These are phyloP conservation scores for Annulohypoxylon bovei DNA, from an alignment of 495 filamentous ascomycete species.

Conservation along the genomic window DNA sequence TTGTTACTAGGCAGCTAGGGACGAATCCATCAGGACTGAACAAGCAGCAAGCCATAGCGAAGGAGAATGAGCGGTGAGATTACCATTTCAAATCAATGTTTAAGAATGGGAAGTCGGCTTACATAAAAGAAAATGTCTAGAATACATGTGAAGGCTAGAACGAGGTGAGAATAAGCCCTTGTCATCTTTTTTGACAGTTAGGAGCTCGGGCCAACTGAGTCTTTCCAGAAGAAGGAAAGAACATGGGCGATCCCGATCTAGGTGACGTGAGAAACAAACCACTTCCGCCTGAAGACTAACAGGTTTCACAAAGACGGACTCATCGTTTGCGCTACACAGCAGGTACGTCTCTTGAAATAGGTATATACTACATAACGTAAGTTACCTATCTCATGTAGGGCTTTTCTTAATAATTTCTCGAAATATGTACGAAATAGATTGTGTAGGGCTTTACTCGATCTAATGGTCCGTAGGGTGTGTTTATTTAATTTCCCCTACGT, in stretches of 20 bases:
- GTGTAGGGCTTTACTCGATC: background rate
- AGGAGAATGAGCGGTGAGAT: conserved; percentile 30
- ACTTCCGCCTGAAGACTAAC: conserved; percentile 29
- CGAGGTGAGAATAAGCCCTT: conserved; percentile 34
- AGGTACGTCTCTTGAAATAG: background rate
- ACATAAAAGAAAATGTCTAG: conserved; percentile 18
- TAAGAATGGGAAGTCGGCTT: conserved; percentile 3
- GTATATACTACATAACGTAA: no score
- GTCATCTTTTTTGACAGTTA: conserved; percentile 13
- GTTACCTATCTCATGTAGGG: no score
- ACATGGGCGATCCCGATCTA: conserved; percentile 20
- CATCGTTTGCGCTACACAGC: conserved; percentile 6
- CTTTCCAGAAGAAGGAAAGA: conserved; percentile 32
- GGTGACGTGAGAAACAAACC: conserved; percentile 35
- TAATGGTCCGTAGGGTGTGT: background rate
- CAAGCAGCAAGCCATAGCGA: background rate
- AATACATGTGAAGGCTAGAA: conserved; percentile 2
- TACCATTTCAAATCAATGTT: conserved; percentile 7
- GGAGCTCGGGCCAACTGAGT: conserved; percentile 32
- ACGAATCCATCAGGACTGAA: background rate
- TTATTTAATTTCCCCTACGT: background rate
- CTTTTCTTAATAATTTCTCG: no score
- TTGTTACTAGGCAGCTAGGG: background rate
- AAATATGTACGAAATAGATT: background rate
- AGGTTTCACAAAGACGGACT: conserved; percentile 26